Conservation (phyloP, 75 land plant species). For the Cryptomeria japonica region DNA sequence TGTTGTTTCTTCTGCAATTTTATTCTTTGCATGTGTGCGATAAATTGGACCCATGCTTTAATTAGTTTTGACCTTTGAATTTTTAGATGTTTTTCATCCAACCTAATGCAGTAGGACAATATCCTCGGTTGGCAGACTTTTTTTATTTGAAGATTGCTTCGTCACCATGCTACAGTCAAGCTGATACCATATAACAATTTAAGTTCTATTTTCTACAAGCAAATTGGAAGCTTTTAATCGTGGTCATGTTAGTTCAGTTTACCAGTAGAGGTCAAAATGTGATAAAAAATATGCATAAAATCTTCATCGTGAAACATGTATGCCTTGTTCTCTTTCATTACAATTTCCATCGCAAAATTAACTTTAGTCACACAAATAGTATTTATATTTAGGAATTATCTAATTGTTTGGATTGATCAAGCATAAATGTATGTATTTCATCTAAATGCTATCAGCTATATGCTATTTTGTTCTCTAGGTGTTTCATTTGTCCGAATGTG, state of each 20-base stretch:
- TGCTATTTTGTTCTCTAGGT: too few relatives aligned
- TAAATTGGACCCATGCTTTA: not conserved
- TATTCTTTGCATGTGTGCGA: not conserved
- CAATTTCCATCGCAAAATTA: too few relatives aligned
- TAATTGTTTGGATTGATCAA: too few relatives aligned
- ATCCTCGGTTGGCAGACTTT: not conserved
- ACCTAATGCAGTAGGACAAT: not conserved
- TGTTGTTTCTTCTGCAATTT: not conserved
- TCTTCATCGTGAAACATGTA: not conserved
- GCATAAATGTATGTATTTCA: too few relatives aligned
- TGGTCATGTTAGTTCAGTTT: not conserved
- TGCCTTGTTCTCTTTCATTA: not conserved
- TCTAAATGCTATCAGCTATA: too few relatives aligned
- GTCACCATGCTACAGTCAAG: not conserved
- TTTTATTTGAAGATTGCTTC: not conserved
- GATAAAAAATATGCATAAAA: not conserved
- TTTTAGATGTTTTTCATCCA: not conserved
- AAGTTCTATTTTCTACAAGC: not conserved
- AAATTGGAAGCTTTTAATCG: not conserved
- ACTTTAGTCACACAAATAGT: too few relatives aligned
- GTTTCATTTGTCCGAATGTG: too few relatives aligned
- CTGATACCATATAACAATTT: not conserved
- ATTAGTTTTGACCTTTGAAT: not conserved
- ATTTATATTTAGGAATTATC: too few relatives aligned
- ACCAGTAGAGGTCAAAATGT: not conserved